phyloP scores from a whole-genome alignment of 2,329 filamentous ascomycete genomes.

The Botrytis aclada region DNA sequence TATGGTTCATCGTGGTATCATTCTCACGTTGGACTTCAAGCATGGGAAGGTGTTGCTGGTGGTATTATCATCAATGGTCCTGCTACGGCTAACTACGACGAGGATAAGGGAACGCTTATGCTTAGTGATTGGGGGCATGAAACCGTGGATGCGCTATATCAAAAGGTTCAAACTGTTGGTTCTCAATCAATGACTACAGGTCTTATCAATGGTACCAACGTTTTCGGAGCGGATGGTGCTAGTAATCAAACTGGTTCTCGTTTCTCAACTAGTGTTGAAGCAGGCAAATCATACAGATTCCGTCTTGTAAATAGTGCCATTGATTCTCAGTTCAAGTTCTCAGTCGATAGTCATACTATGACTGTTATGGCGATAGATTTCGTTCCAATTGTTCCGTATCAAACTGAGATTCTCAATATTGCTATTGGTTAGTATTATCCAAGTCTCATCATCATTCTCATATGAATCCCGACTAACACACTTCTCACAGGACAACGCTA shows the following conservation, averaged over 20 bases:
- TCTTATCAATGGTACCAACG: conserved; percentile 31
- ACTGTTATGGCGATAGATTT: conserved; percentile 63
- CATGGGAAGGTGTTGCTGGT: conserved; percentile 56
- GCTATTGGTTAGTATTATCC: conserved; percentile 43
- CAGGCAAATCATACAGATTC: conserved; percentile 44
- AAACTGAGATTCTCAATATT: conserved; percentile 50
- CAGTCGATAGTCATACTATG: conserved; percentile 49
- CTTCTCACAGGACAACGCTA: conserved; percentile 42
- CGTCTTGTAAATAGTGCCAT: conserved; percentile 47
- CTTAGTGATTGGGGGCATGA: conserved; percentile 36
- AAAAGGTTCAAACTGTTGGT: conserved; percentile 23
- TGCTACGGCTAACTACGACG: conserved; percentile 55
- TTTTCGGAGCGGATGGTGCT: conserved; percentile 17
- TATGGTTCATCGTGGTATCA: conserved; percentile 57
- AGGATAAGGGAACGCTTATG: conserved; percentile 54
- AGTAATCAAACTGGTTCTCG: conserved; percentile 19
- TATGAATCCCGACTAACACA: neutral
- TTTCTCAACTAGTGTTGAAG: conserved; percentile 38
- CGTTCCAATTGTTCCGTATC: conserved; percentile 38
- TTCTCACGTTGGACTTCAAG: conserved; percentile 51
- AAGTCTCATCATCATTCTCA: neutral
- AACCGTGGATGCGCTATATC: conserved; percentile 28
- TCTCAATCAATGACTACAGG: conserved; percentile 36
- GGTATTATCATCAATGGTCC: conserved; percentile 60
- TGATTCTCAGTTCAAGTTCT: conserved; percentile 44